These are phyloP conservation scores for Apium graveolens DNA, from an alignment of 129 eudicot genomes.

Conservation along the genomic window DNA sequence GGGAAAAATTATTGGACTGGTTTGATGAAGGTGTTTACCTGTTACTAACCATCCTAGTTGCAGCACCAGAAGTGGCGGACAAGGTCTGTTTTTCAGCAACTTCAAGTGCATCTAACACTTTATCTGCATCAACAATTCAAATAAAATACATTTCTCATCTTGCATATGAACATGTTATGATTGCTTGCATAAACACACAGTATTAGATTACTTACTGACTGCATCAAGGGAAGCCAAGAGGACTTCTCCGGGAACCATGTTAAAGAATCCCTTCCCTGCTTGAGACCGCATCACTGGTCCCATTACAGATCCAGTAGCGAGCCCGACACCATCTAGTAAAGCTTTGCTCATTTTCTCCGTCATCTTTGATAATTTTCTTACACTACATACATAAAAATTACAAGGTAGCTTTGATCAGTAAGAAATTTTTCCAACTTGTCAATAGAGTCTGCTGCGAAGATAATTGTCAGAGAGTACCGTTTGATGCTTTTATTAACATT, in stretches of 20 bases:
- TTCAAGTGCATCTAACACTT: constrained; percentile 76
- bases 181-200: background rate
- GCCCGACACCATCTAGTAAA: constrained; percentile 61
- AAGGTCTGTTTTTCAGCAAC: constrained; percentile 79
- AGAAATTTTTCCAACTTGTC: background rate
- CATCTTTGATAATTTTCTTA: constrained; percentile 61
- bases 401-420: background rate
- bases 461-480: constrained; percentile 33
- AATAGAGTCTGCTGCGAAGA: background rate
- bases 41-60: constrained; percentile 53
- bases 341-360: constrained; percentile 88
- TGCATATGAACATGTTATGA: background rate
- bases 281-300: constrained; percentile 70
- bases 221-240: constrained; percentile 95
- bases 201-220: constrained; percentile 47
- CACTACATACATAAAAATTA: constrained; percentile 30
- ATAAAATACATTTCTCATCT: background rate
- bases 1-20: too few species aligned
- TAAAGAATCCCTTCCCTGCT: constrained; percentile 59
- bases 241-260: constrained; percentile 88
- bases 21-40: constrained; percentile 30
- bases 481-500: constrained; percentile 58
- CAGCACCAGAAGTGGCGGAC: constrained; percentile 74
- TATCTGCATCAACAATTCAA: constrained; percentile 32
- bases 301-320: constrained; percentile 73